Conservation (phyloP, 228 moss, liverwort and hornwort species). For the Sphagnum magellanicum region DNA sequence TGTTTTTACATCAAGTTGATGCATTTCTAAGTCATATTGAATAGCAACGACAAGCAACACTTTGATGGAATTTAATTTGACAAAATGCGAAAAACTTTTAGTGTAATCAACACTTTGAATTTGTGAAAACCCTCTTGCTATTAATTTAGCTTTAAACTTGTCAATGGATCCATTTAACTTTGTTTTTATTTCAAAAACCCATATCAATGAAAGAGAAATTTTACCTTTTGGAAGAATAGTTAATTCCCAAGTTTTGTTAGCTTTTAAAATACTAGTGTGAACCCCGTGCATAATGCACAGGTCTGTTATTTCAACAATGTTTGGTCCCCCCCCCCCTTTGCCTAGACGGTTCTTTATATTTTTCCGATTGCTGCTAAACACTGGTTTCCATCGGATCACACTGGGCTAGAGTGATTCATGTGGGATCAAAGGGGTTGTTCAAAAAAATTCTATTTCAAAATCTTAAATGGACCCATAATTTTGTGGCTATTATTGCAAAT, state of each 20-base stretch:
- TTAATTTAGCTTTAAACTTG: background rate
- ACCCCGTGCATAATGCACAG: no score
- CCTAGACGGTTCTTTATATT: no score
- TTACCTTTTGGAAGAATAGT: background rate
- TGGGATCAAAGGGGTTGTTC: no score
- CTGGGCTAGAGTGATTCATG: no score
- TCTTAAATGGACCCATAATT: no score
- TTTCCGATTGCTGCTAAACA: no score
- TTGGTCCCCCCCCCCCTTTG: no score
- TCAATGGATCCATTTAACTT: background rate
- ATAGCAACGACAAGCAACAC: background rate
- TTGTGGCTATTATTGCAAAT: no score
- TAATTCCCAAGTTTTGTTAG: background rate
- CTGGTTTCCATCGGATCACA: no score
- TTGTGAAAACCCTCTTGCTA: background rate
- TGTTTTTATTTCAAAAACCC: slow-evolving; percentile 5
- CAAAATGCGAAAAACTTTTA: background rate
- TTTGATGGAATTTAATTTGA: background rate
- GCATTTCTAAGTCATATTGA: background rate
- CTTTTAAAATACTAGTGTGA: no score
- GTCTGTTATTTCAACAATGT: no score
- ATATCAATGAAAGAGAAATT: background rate
- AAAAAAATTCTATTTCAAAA: no score
- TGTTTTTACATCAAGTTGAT: background rate
- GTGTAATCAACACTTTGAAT: background rate